phyloP scores from a whole-genome alignment of 257 asterid species.

The Scutellaria barbata region DNA sequence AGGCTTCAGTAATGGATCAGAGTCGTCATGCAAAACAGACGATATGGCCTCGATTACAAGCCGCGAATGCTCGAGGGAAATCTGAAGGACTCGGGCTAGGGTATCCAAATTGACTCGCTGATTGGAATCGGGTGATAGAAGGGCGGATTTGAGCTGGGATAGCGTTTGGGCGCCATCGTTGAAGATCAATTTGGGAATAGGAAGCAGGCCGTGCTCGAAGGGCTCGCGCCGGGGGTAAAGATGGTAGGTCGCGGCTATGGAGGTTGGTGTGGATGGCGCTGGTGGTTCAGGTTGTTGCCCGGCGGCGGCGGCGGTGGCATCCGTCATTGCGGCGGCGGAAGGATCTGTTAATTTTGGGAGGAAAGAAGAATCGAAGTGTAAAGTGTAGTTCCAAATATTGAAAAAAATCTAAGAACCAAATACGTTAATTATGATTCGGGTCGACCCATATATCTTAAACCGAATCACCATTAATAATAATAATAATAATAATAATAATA shows the following conservation, averaged over 20 bases:
- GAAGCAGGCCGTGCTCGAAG: conserved; percentile 87
- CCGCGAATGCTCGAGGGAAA: conserved; percentile 67
- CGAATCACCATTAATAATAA: too few relatives aligned
- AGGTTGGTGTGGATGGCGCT: conserved; percentile 39
- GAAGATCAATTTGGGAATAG: conserved; percentile 82
- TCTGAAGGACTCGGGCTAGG: conserved; percentile 58
- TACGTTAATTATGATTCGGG: neutral
- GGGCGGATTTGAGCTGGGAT: conserved; percentile 66
- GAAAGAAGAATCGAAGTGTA: conserved; percentile 10
- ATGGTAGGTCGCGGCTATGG: conserved; percentile 37
- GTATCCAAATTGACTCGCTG: conserved; percentile 50
- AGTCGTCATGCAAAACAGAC: conserved; percentile 58
- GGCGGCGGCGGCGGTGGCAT: conserved; percentile 34
- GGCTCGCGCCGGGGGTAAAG: conserved; percentile 87
- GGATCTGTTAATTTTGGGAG: conserved; percentile 32
- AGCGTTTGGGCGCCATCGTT: conserved; percentile 70
- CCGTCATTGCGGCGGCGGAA: conserved; percentile 53
- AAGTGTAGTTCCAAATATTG: conserved; percentile 9
- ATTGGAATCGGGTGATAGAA: conserved; percentile 53
- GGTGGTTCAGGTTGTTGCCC: conserved; percentile 40
- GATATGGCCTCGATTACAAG: conserved; percentile 73
- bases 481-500: too few relatives aligned
- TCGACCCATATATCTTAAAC: conserved; percentile 2
- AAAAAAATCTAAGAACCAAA: conserved; percentile 12
- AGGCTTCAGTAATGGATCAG: conserved; percentile 64